Evolutionary conservation across 805 yeast species (phyloP).

Genomic region (Peterozyma toletana): DNA sequence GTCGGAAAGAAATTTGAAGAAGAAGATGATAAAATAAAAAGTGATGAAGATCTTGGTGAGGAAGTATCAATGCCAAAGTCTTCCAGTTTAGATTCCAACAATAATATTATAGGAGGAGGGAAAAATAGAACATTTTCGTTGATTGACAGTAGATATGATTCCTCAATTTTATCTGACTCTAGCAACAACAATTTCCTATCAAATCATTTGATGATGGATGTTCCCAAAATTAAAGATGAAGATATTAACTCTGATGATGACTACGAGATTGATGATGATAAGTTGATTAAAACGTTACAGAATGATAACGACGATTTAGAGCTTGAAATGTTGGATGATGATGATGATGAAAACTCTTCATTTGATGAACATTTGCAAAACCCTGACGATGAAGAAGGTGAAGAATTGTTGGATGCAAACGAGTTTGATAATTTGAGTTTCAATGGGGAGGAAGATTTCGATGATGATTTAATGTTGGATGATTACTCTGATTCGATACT

Average conservation of each 20-base stretch:
- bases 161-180: conserved; percentile 26
- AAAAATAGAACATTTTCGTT: conserved; percentile 30
- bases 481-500: conserved; percentile 45
- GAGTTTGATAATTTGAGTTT: conserved; percentile 23
- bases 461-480: conserved; percentile 24
- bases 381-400: conserved; percentile 8
- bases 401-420: conserved; percentile 7
- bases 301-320: conserved; percentile 31
- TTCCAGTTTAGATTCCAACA: conserved; percentile 1
- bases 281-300: conserved; percentile 29
- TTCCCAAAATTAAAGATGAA: conserved; percentile 42
- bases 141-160: conserved; percentile 37
- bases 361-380: neutral
- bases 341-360: conserved; percentile 20
- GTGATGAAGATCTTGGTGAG: conserved; percentile 60
- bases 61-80: conserved; percentile 25
- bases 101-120: conserved; percentile 21
- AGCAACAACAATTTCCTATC: conserved; percentile 11
- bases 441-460: conserved; percentile 38
- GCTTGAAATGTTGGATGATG: conserved; percentile 27
- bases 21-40: conserved; percentile 13
- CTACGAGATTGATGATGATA: conserved; percentile 49
- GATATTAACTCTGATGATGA: conserved; percentile 53
- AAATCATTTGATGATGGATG: conserved; percentile 29
- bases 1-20: conserved; percentile 11